Base-by-base conservation (phyloP, 306 rosid species). In the Vigna unguiculata region DNA sequence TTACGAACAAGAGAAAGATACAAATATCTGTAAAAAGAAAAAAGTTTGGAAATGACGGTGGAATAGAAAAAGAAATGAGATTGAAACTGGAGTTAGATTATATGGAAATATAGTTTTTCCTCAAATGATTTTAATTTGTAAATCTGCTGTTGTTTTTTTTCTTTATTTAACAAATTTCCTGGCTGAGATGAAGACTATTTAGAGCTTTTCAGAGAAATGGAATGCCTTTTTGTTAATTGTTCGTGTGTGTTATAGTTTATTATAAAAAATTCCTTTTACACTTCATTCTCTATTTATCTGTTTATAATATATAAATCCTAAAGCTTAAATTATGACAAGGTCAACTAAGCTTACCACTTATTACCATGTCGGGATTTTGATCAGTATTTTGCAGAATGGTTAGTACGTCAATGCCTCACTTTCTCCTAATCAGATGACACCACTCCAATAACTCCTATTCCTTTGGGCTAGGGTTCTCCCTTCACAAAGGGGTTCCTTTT, bases 11-110 rank as follows among this genome's bases (percentile, higher is more conserved):
- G 61, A 20, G 21, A 70, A 48, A n/a, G 48, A 16, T n/a, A 52
- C n/a, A 51, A 9, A 78, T 70, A 54, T 71, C 57, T 60, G 63
- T 24, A 60, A 71, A 12, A 63, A 22, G 72, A 45, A 60, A 59
- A 69, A 2, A 25, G 14, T 5, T 34, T 19, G 51, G 52, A 67
- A 30, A 77, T 43, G 46, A 30, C 45, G 34, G 36, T 67, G 54
- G 20, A 47, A 13, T 58, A 47, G 40, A 70, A 70, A 70, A 49
- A 43, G 48, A 70, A 34, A 34, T 49, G 41, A 22, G 64, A 36
- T 58, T 9, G 53, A 78, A n/a, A 14, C 20, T 48, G 32, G 30
- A 21, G 20, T 48, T 32, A 32, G 30, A 15, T 48, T 70, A 49
- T 12, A 12, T 15, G 24, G 53, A 54, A 38, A 54, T 38, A 22